Evolutionary conservation across 139 green algal species (phyloP).

Genomic region (Chlorella vulgaris): DNA sequence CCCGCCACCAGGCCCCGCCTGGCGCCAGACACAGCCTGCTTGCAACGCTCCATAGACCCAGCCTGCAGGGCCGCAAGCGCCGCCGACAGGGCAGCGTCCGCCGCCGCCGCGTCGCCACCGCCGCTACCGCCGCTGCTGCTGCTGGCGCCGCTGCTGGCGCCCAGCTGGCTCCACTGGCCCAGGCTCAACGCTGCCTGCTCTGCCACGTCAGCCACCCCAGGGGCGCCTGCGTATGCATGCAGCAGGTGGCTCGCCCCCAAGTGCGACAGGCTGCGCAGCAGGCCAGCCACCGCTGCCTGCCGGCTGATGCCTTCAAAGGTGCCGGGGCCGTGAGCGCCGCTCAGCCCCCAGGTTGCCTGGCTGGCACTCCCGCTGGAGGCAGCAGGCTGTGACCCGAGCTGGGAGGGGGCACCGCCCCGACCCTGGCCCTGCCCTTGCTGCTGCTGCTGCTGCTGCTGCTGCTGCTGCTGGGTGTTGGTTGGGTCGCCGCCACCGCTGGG

Average conservation of each 20-base stretch:
- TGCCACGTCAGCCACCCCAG: neutral
- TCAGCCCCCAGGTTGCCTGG: neutral
- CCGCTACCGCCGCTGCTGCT: neutral
- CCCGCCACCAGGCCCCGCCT: conserved; percentile 24
- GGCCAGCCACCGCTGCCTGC: conserved; percentile 16
- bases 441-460: conserved; percentile 7
- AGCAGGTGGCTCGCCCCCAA: conserved; percentile 24
- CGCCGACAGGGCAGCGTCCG: conserved; percentile 37
- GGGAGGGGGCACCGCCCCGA: neutral
- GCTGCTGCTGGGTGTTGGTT: neutral
- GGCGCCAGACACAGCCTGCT: conserved; percentile 28
- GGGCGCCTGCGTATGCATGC: neutral
- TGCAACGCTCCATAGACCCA: conserved; percentile 45
- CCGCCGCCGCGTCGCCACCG: neutral
- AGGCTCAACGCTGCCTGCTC: conserved; percentile 9
- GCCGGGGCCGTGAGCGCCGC: neutral
- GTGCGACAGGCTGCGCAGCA: conserved; percentile 26
- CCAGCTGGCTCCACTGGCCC: conserved; percentile 28
- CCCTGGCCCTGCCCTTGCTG: no score
- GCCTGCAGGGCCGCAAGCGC: conserved; percentile 46
- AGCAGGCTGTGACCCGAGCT: neutral
- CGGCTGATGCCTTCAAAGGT: conserved; percentile 16
- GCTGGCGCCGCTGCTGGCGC: neutral
- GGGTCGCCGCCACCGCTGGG: neutral
- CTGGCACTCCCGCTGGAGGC: neutral